A percentile compares a stretch with the other conserved stretches of the same genome.
Conservation (phyloP, 2,329 filamentous ascomycete genomes). For the Clonostachys sp. region DNA sequence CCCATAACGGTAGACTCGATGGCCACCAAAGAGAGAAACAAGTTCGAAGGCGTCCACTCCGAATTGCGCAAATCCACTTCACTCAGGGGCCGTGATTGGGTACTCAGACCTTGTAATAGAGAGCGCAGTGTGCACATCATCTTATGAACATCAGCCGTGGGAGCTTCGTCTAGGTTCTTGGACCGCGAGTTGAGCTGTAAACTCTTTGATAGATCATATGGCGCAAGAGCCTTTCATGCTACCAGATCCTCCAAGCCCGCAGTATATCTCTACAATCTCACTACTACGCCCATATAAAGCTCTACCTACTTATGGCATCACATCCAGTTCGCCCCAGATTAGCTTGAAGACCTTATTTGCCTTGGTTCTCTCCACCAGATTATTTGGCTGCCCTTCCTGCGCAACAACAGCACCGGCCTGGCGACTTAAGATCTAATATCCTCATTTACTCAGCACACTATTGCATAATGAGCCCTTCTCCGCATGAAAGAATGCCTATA, state of each 20-base stretch:
- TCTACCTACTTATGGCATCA: conserved; percentile 55
- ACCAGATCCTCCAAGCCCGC: conserved; percentile 29
- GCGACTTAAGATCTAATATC: conserved; percentile 77
- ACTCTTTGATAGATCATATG: too few relatives aligned
- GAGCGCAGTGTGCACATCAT: too few relatives aligned
- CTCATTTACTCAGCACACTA: conserved; percentile 70
- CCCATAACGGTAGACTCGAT: too few relatives aligned
- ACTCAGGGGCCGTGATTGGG: too few relatives aligned
- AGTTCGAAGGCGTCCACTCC: too few relatives aligned
- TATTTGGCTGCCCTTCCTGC: conserved; percentile 65
- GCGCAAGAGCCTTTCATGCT: conserved; percentile 15
- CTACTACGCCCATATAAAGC: conserved; percentile 40
- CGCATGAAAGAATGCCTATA: conserved; percentile 54
- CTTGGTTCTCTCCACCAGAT: conserved; percentile 75
- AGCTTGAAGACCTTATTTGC: conserved; percentile 69
- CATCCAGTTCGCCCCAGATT: conserved; percentile 64
- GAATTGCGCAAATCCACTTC: too few relatives aligned
- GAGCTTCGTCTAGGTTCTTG: too few relatives aligned
- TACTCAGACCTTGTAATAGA: too few relatives aligned
- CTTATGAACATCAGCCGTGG: too few relatives aligned
- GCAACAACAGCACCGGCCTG: conserved; percentile 42
- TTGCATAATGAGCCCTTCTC: conserved; percentile 67
- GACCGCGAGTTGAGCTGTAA: too few relatives aligned
- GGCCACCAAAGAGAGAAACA: too few relatives aligned
- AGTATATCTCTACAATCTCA: conserved; percentile 40